Base-by-base conservation (phyloP, 225 moss, liverwort and hornwort genomes). In the Takakia lepidozioides region DNA sequence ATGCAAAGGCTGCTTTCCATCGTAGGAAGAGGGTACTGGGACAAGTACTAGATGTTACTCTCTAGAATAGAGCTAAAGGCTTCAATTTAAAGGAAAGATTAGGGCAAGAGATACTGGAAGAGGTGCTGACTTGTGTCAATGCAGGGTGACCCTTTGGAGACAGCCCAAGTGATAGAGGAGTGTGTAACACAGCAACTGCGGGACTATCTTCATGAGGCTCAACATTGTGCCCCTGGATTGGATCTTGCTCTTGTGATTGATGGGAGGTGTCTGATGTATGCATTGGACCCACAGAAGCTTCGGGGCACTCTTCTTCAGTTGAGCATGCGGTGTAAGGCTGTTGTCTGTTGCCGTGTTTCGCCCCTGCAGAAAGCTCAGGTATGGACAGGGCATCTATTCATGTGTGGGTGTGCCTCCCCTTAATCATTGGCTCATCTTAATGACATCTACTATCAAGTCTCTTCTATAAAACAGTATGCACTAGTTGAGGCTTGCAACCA, bases 291-390 rank as follows among this genome's bases (percentile, higher is more conserved):
- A 20, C 62, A 70, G 27, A 50, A 49, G 22, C 68, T 83, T 59
- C 80, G 78, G 45, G 67, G 74, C 34, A 70, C 70, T 7, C 68
- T 93, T n/a, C 69, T 93, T 46, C 77, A 76, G 62, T 59, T 93
- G 43, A 82, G 67, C 51, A 83, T 88, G 82, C 61, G 64, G 70
- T 93, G 92, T 75, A 88, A 82, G 65, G 88, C 83, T 48, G 88
- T 93, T 4, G 88, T 93, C 40, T 93, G 92, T 53, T 93, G 92
- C 73, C 82, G 88, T 55, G 92, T 93, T 43, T 93, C 92, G 48
- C 92, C 92, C 37, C 48, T 88, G 46, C 92, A 93, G 51, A 93
- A 93, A 76, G 92, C 88, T 16, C 84, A 84, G 84, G 88, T 88
- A 76, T n/a, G n/a, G n/a, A n/a, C n/a, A n/a, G n/a, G n/a, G n/a